phyloP scores from a whole-genome alignment of 2,329 filamentous ascomycete genomes.

The Sporothrix variecibatus region DNA sequence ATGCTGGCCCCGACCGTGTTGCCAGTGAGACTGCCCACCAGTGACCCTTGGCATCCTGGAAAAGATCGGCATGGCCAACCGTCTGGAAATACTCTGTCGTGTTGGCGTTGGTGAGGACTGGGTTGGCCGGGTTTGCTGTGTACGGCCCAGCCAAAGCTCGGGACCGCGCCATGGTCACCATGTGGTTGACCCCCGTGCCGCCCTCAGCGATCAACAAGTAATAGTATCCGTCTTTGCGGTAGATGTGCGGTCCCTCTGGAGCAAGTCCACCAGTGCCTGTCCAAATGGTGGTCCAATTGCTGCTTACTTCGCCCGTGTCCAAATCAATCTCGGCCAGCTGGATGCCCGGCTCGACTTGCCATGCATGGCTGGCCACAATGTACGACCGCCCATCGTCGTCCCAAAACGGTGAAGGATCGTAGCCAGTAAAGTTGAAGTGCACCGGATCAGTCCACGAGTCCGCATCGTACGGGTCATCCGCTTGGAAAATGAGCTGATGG shows the following conservation, averaged over 20 bases:
- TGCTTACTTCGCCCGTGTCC: constrained; percentile 43
- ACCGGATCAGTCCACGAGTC: constrained; percentile 51
- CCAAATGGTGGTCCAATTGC: constrained; percentile 46
- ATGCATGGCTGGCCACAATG: constrained; percentile 46
- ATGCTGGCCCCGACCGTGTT: constrained; percentile 44
- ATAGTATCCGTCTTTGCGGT: constrained; percentile 53
- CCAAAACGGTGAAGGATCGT: constrained; percentile 59
- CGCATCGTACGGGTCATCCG: constrained; percentile 45
- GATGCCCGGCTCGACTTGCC: constrained; percentile 43
- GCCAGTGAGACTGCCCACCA: constrained; percentile 48
- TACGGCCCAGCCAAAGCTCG: constrained; percentile 48
- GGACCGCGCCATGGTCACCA: constrained; percentile 51
- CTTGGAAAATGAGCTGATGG: constrained; percentile 47
- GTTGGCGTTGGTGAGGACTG: constrained; percentile 49
- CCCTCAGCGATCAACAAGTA: constrained; percentile 58
- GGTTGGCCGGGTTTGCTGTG: constrained; percentile 46
- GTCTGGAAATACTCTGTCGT: constrained; percentile 52
- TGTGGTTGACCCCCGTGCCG: constrained; percentile 52
- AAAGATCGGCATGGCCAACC: constrained; percentile 59
- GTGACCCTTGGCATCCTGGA: constrained; percentile 48
- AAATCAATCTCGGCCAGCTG: constrained; percentile 45
- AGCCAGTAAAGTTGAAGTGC: constrained; percentile 52
- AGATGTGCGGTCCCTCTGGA: constrained; percentile 58
- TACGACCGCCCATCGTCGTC: constrained; percentile 57
- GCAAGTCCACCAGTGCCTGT: constrained; percentile 48